phyloP scores from a whole-genome alignment of 108 stramenopile species.

The Heterococcus sp. region DNA sequence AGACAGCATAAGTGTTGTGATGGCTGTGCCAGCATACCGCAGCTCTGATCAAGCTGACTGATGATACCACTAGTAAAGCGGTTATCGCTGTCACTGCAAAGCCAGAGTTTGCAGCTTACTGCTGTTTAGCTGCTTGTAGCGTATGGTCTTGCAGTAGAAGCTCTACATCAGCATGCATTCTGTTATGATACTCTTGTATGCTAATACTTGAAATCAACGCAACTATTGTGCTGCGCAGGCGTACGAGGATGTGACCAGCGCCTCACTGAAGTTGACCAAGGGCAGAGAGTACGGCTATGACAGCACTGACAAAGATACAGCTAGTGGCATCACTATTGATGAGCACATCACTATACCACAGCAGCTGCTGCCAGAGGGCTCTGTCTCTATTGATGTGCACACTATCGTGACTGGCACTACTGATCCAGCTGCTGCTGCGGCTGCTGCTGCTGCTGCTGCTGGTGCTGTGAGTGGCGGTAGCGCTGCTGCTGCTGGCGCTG shows the following conservation, averaged over 20 bases:
- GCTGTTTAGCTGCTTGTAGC: not conserved
- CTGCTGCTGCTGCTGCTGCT: no score
- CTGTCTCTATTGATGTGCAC: no score
- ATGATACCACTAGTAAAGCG: not conserved
- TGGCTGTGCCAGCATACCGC: not conserved
- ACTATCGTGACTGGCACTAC: no score
- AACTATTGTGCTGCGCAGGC: no score
- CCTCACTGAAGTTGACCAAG: conserved; percentile 74
- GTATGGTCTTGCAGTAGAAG: not conserved
- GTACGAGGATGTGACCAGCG: conserved; percentile 54
- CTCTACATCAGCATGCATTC: not conserved
- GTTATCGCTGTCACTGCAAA: not conserved
- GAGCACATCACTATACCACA: no score
- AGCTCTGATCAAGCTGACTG: not conserved
- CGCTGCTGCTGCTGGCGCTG: no score
- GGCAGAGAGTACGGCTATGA: conserved; percentile 76
- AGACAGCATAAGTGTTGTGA: not conserved
- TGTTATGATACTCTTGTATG: no score
- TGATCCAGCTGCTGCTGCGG: no score
- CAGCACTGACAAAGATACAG: not conserved
- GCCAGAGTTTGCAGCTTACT: not conserved
- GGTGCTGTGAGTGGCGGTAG: no score
- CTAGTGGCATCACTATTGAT: no score
- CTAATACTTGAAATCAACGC: no score
- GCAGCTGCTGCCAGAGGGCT: no score